Conservation (phyloP, 1,284 basidiomycete species). For the Waitea zeae region DNA sequence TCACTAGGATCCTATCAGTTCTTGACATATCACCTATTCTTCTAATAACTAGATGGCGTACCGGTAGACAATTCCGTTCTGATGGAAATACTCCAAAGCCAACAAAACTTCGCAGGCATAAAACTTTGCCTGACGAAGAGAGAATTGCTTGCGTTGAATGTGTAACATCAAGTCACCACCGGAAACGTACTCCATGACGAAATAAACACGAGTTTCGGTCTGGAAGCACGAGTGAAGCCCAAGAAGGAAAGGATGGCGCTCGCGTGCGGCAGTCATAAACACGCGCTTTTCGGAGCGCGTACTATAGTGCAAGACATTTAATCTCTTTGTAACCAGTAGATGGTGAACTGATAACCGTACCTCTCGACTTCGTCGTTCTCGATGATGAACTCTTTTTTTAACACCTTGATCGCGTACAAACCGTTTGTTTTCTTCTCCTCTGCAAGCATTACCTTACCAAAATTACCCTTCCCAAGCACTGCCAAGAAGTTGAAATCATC, state of each 20-base stretch:
- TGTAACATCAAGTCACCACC: conserved; percentile 74
- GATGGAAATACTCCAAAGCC: conserved; percentile 96
- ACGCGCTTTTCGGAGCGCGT: conserved; percentile 99
- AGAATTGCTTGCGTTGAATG: conserved; percentile 72
- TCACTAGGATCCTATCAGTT: conserved; percentile 34
- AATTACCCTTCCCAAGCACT: conserved; percentile 98
- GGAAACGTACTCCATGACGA: conserved; percentile 68
- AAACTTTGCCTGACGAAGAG: conserved; percentile 82
- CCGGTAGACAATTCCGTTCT: conserved; percentile 90
- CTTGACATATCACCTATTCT: conserved; percentile 1
- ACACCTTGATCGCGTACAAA: conserved; percentile 97
- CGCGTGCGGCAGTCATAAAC: conserved; percentile 88
- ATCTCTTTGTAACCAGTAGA: conserved; percentile 5
- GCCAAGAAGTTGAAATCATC: conserved; percentile 99
- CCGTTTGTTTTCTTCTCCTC: conserved; percentile 89
- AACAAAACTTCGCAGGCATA: conserved; percentile 97
- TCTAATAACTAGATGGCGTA: conserved; percentile 17
- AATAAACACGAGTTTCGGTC: conserved; percentile 91
- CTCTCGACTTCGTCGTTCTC: conserved; percentile 99
- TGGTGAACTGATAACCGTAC: conserved; percentile 22
- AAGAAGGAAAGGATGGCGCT: conserved; percentile 95
- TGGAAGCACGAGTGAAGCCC: conserved; percentile 99
- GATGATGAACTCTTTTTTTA: conserved; percentile 99
- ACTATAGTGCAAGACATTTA: conserved; percentile 23
- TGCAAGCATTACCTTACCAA: conserved; percentile 99